phyloP scores from a whole-genome alignment of 768 basidiomycete species.

The Coprinopsis cinerea region DNA sequence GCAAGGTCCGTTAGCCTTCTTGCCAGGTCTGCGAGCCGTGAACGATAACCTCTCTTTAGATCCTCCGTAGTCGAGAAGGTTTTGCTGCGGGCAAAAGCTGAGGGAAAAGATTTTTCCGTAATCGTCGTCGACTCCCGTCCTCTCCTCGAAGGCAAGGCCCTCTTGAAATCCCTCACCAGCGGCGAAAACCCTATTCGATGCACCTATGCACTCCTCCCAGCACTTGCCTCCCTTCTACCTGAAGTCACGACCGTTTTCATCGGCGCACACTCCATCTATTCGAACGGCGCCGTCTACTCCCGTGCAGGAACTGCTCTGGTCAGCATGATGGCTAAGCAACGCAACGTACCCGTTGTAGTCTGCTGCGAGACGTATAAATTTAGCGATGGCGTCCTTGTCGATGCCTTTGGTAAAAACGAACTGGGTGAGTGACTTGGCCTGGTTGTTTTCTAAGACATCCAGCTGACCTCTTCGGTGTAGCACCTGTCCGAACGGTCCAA shows the following conservation, averaged over 20 bases:
- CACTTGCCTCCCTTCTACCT: slow-evolving; percentile 72
- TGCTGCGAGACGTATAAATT: slow-evolving; percentile 99
- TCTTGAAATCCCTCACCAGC: slow-evolving; percentile 64
- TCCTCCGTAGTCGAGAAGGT: slow-evolving; percentile 94
- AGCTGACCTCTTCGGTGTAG: slow-evolving; percentile 24
- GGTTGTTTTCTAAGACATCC: background rate
- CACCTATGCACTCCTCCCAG: slow-evolving; percentile 88
- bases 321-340: slow-evolving; percentile 90
- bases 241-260: slow-evolving; percentile 82
- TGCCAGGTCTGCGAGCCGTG: background rate
- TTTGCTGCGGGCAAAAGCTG: slow-evolving; percentile 66
- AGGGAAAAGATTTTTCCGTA: slow-evolving; percentile 79
- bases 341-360: slow-evolving; percentile 88
- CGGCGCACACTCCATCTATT: slow-evolving; percentile 91
- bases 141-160: slow-evolving; percentile 83
- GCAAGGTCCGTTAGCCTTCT: slow-evolving; percentile 54
- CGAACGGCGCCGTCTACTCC: slow-evolving; percentile 91
- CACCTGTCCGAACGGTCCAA: slow-evolving; percentile 29
- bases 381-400: slow-evolving; percentile 85
- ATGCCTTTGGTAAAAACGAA: slow-evolving; percentile 95
- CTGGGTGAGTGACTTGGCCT: slow-evolving; percentile 50
- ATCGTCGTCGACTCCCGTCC: slow-evolving; percentile 95
- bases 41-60: slow-evolving; percentile 32
- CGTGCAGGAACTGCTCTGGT: slow-evolving; percentile 94
- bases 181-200: slow-evolving; percentile 63